Evolutionary conservation across 352 stramenopile genomes (phyloP).

Genomic region (Aphanomyces stellatus): DNA sequence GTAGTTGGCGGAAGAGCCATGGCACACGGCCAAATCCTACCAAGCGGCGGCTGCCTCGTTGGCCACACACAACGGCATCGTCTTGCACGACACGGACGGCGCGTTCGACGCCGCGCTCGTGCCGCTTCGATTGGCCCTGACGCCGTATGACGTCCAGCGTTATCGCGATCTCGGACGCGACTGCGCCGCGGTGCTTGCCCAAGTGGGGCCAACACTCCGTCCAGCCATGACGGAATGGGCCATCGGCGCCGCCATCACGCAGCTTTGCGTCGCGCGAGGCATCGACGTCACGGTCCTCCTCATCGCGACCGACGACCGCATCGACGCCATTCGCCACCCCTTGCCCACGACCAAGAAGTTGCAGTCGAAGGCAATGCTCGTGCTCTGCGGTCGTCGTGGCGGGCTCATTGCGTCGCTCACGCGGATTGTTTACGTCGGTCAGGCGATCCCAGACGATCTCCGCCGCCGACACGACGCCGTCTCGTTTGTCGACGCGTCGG

Average conservation of each 20-base stretch:
- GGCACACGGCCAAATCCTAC: conserved; percentile 34
- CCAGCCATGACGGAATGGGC: conserved; percentile 49
- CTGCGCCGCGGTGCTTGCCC: conserved; percentile 52
- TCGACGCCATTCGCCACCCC: conserved; percentile 55
- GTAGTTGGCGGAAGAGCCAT: conserved; percentile 42
- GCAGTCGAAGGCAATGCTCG: conserved; percentile 67
- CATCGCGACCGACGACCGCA: conserved; percentile 53
- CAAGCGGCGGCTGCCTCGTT: conserved; percentile 30
- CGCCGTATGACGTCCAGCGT: conserved; percentile 41
- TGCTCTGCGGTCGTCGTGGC: conserved; percentile 56
- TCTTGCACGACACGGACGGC: conserved; percentile 30
- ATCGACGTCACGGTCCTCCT: conserved; percentile 56
- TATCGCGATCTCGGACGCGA: conserved; percentile 47
- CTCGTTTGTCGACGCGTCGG: conserved; percentile 57
- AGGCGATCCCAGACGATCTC: conserved; percentile 33
- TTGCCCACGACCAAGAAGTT: conserved; percentile 58
- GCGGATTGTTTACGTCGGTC: conserved; percentile 58
- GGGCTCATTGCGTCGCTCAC: conserved; percentile 55
- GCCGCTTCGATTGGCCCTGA: conserved; percentile 37
- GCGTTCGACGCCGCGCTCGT: conserved; percentile 28
- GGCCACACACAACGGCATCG: conserved; percentile 30
- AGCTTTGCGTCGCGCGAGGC: conserved; percentile 28
- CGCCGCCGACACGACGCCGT: conserved; percentile 48
- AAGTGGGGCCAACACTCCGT: conserved; percentile 34
- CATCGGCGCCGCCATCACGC: conserved; percentile 35